Conservation (phyloP, 768 basidiomycete species). For the Leccinellum rugosiceps region DNA sequence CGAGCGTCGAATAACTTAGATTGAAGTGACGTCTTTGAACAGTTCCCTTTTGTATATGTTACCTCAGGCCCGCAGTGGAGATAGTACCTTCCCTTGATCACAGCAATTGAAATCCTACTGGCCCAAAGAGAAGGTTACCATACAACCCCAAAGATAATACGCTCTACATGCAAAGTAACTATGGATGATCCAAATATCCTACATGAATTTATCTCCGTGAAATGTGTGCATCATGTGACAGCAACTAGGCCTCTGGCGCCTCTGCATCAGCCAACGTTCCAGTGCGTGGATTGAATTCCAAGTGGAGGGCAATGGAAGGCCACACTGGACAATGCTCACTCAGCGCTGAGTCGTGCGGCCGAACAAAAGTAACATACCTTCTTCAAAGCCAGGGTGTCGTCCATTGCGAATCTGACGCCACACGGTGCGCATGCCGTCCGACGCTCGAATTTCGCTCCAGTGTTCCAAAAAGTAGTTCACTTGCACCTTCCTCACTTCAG, state of each 20-base stretch:
- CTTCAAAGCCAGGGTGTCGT: constrained; percentile 84
- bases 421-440: constrained; percentile 77
- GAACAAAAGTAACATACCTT: constrained; percentile 45
- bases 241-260: constrained; percentile 13
- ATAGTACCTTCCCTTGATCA: neutral
- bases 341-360: neutral
- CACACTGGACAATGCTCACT: constrained; percentile 45
- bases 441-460: constrained; percentile 80
- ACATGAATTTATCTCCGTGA: constrained; percentile 1
- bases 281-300: constrained; percentile 53
- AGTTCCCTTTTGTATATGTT: constrained; percentile 2
- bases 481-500: constrained; percentile 79
- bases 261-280: constrained; percentile 23
- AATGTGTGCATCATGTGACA: constrained; percentile 1
- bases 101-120: neutral
- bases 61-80: neutral
- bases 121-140: neutral
- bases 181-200: constrained; percentile 9
- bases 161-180: constrained; percentile 5
- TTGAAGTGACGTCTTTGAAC: neutral
- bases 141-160: neutral
- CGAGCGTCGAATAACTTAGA: constrained; percentile 43
- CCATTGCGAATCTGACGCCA: constrained; percentile 85
- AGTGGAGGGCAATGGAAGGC: constrained; percentile 60
- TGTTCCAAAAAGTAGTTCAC: constrained; percentile 76